Evolutionary conservation across 2,329 filamentous ascomycete genomes (phyloP).

Genomic region (Colletotrichum phormii): DNA sequence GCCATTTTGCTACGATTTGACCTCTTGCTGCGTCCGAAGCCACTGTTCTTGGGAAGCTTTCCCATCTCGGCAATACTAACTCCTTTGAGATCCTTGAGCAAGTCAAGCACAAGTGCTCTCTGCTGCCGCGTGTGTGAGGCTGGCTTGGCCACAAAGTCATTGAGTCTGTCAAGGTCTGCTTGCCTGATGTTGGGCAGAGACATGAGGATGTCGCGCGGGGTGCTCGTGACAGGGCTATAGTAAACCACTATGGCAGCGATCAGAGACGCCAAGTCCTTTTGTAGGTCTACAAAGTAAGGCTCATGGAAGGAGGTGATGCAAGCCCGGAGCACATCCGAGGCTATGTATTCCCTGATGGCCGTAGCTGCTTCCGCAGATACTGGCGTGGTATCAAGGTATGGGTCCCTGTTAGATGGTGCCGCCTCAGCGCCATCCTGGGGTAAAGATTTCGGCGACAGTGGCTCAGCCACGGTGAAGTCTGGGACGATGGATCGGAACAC

Average conservation of each 20-base stretch:
- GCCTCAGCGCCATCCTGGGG: slow-evolving; percentile 43
- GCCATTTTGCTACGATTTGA: slow-evolving; percentile 69
- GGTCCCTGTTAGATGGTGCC: slow-evolving; percentile 30
- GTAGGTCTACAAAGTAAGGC: slow-evolving; percentile 94
- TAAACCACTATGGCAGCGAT: slow-evolving; percentile 87
- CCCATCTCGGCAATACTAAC: slow-evolving; percentile 95
- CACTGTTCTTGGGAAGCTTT: slow-evolving; percentile 73
- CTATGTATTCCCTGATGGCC: slow-evolving; percentile 90
- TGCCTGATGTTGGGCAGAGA: slow-evolving; percentile 82
- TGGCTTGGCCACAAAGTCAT: slow-evolving; percentile 69
- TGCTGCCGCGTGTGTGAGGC: slow-evolving; percentile 78
- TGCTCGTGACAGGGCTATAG: slow-evolving; percentile 77
- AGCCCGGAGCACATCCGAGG: slow-evolving; percentile 86
- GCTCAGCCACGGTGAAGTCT: slow-evolving; percentile 68
- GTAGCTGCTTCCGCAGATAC: slow-evolving; percentile 66
- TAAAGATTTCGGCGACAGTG: slow-evolving; percentile 42
- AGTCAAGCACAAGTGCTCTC: slow-evolving; percentile 82
- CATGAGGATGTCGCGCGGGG: slow-evolving; percentile 80
- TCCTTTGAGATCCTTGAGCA: slow-evolving; percentile 88
- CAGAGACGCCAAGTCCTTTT: slow-evolving; percentile 88
- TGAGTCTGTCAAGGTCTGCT: slow-evolving; percentile 73
- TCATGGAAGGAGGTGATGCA: slow-evolving; percentile 93
- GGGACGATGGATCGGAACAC: slow-evolving; percentile 89
- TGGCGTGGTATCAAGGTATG: slow-evolving; percentile 53
- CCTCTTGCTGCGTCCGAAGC: slow-evolving; percentile 56